These are phyloP conservation scores for Melanopsichium pennsylvanicum DNA, from an alignment of 1,284 basidiomycete species.

Conservation along the genomic window DNA sequence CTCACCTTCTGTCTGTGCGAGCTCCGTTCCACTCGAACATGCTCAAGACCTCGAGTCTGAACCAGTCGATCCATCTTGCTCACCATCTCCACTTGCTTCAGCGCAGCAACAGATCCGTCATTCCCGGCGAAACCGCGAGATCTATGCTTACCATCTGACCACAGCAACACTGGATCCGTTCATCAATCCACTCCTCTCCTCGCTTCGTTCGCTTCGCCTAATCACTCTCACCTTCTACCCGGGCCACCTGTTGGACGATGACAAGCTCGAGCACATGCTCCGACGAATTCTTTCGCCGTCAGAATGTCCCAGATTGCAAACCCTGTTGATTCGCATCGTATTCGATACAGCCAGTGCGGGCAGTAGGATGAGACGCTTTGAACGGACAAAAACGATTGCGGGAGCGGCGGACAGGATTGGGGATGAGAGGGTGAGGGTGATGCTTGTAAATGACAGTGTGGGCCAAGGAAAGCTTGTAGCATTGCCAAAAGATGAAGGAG, in stretches of 20 bases:
- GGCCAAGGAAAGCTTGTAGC: conserved; percentile 27
- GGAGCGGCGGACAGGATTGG: conserved; percentile 40
- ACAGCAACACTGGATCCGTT: conserved; percentile 40
- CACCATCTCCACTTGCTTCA: no score
- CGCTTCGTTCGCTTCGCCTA: conserved; percentile 29
- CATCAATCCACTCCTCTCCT: conserved; percentile 33
- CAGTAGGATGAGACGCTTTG: conserved; percentile 32
- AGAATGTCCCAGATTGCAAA: conserved; percentile 22
- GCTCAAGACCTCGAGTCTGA: not conserved
- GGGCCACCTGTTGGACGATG: conserved; percentile 43
- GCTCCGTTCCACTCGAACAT: not conserved
- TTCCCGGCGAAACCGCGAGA: conserved; percentile 13
- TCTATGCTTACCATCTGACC: conserved; percentile 46
- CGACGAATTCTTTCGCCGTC: conserved; percentile 28
- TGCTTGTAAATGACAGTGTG: conserved; percentile 14
- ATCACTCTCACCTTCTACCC: conserved; percentile 48
- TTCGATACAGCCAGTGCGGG: conserved; percentile 32
- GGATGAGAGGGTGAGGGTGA: conserved; percentile 35
- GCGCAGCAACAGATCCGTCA: not conserved
- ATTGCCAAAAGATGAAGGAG: not conserved
- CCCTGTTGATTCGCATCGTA: conserved; percentile 31
- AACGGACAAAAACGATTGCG: conserved; percentile 44
- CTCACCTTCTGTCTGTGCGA: no score
- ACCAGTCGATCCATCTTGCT: not conserved
- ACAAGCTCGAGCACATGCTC: conserved; percentile 49